Base-by-base conservation (phyloP, 2,329 filamentous ascomycete species). In the Hypoxylon sp. region DNA sequence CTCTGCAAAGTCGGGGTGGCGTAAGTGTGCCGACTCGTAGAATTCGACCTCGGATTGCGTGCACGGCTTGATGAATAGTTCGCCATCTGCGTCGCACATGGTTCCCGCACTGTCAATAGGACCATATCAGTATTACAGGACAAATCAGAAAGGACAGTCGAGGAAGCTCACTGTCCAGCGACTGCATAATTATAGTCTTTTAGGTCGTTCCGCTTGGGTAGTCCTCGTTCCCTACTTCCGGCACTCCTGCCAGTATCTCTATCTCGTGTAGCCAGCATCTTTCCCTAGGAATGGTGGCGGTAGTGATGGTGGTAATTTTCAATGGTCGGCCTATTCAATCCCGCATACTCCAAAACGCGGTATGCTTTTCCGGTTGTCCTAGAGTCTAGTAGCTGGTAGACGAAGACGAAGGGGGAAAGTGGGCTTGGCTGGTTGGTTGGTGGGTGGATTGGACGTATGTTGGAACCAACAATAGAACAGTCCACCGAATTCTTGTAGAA, bases 61-160 rank as follows among this genome's bases (percentile, higher is more conserved):
- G 80, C 95, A 98, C 17, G 96, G 96, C 82, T 99, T 99, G 78
- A 98, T 93, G 79, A 99, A 92, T 35, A 98, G 85, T 71, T 92
- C 89, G 78, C 96, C 96, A 59, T 93, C 90, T 61, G 88, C 85
- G 77, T 97, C 94, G 78, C 91, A 94, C 75, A 97, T 88, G 51
- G 97, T 95, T 72, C 96, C 96, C 73, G 97, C 95, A 82, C 95
- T 98, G 77, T 50, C 69, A 55, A 58, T 13, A 61, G 35, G 35
- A 7, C 49, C 67, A 56, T 71, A 75, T 74, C 61, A 75, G 72
- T 49, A 65, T 59, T 17, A n/a, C 20, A 48, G 31, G 6, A 56
- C 27, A 57, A 14, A 22, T 27, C 49, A 35, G 25, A 42, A 31
- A 44, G 44, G 40, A 40, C 49, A 42, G 56, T 49, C 57, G 64